These are phyloP conservation scores for Dendrobium catenatum DNA, from an alignment of 106 monocot species.

Conservation along the genomic window DNA sequence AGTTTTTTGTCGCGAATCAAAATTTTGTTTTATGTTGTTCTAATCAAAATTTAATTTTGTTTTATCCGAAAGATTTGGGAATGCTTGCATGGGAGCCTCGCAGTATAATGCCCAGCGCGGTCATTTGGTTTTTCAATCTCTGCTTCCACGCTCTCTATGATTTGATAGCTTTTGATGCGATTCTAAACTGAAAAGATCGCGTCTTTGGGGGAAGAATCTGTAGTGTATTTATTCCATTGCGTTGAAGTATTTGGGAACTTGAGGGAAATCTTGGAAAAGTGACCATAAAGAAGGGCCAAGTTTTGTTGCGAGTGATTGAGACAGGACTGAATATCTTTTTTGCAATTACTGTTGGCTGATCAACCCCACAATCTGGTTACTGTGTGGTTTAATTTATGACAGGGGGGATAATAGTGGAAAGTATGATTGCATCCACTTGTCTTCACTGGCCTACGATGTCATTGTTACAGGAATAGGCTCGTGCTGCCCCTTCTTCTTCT, in stretches of 20 bases:
- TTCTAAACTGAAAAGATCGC: background rate
- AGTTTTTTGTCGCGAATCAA: background rate
- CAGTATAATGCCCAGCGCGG: background rate
- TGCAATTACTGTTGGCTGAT: background rate
- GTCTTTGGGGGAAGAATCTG: background rate
- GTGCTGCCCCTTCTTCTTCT: too few relatives aligned
- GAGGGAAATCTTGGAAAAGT: background rate
- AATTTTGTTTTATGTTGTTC: background rate
- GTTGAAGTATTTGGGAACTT: background rate
- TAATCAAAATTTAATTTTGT: background rate
- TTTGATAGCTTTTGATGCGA: background rate
- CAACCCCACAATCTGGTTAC: background rate
- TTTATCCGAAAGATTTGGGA: background rate
- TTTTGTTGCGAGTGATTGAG: background rate
- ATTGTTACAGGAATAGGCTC: background rate
- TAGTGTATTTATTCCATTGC: background rate
- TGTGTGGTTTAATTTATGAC: background rate
- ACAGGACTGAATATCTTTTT: background rate
- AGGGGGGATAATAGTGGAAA: background rate
- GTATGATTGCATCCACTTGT: conserved; percentile 2
- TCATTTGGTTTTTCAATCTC: background rate
- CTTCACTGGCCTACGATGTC: background rate
- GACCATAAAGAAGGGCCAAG: background rate
- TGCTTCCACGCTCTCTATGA: background rate
- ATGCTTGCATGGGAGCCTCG: background rate